phyloP scores from a whole-genome alignment of 495 filamentous ascomycete species.

The Jackrogersella minutella region DNA sequence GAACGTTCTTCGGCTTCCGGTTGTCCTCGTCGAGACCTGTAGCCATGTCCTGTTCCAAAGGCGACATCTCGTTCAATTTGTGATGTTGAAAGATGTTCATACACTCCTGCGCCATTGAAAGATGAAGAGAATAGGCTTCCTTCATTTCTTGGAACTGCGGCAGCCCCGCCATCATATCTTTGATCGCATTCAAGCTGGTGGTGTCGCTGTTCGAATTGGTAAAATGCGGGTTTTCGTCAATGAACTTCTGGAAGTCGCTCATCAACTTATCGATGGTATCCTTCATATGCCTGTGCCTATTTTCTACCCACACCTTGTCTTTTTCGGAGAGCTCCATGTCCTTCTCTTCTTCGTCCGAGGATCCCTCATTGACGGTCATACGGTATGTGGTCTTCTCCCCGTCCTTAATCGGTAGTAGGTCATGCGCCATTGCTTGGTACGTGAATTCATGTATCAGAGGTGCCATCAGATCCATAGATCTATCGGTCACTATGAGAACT shows the following conservation, averaged over 20 bases:
- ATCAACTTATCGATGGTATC: conserved; percentile 94
- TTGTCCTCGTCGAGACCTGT: conserved; percentile 94
- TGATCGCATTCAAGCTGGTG: conserved; percentile 86
- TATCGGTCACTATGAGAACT: conserved; percentile 84
- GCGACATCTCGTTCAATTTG: conserved; percentile 86
- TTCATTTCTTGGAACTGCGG: conserved; percentile 95
- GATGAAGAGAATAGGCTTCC: conserved; percentile 90
- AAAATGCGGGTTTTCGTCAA: conserved; percentile 93
- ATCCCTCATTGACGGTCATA: conserved; percentile 76
- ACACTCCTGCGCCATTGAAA: conserved; percentile 97
- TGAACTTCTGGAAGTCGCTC: conserved; percentile 89
- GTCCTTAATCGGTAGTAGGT: conserved; percentile 86
- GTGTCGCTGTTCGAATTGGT: conserved; percentile 72
- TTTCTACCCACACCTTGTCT: conserved; percentile 92
- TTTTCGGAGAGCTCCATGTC: conserved; percentile 90
- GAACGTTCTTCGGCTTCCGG: conserved; percentile 86
- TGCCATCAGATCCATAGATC: conserved; percentile 88
- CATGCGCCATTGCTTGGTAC: conserved; percentile 97
- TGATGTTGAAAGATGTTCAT: conserved; percentile 88
- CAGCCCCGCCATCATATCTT: conserved; percentile 94
- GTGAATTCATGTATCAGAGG: conserved; percentile 96
- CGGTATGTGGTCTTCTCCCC: conserved; percentile 87
- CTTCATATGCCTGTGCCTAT: conserved; percentile 95
- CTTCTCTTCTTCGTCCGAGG: conserved; percentile 72
- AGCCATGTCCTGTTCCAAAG: conserved; percentile 82